Evolutionary conservation across 2,329 filamentous ascomycete species (phyloP).

Genomic region (Zasmidium cellare): DNA sequence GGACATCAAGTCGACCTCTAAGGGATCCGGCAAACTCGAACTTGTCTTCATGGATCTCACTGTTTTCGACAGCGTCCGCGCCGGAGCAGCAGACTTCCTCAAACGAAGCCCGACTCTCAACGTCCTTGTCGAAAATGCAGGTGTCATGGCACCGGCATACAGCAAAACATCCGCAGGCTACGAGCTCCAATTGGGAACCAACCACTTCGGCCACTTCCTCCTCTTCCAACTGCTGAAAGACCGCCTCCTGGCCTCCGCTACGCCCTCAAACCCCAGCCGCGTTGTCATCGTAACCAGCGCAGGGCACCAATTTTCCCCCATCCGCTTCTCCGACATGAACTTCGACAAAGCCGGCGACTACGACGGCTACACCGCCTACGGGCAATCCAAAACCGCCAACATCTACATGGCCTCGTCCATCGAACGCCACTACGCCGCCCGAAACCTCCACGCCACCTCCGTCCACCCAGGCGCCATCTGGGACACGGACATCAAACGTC

Average conservation of each 20-base stretch:
- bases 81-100: constrained; percentile 37
- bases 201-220: constrained; percentile 57
- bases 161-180: constrained; percentile 43
- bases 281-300: constrained; percentile 1
- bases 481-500: constrained; percentile 28
- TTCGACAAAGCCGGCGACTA: not conserved
- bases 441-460: constrained; percentile 46
- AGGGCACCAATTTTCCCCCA: not conserved
- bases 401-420: constrained; percentile 54
- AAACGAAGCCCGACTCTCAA: constrained; percentile 37
- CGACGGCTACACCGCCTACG: constrained; percentile 42
- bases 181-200: constrained; percentile 55
- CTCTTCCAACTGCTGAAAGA: constrained; percentile 52
- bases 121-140: constrained; percentile 45
- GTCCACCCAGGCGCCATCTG: constrained; percentile 47
- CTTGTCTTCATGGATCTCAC: constrained; percentile 37
- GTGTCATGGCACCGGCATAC: constrained; percentile 41
- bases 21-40: constrained; percentile 1
- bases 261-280: not conserved
- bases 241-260: constrained; percentile 36
- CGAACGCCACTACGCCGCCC: constrained; percentile 48
- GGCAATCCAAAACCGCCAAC: constrained; percentile 54
- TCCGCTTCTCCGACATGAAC: constrained; percentile 4
- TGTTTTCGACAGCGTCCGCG: constrained; percentile 50
- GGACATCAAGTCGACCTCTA: not conserved